Percentiles rank a stretch among this genome's conserved stretches.
Conservation (phyloP, 1,139 yeast genomes). For the Geotrichum histeridarum region DNA sequence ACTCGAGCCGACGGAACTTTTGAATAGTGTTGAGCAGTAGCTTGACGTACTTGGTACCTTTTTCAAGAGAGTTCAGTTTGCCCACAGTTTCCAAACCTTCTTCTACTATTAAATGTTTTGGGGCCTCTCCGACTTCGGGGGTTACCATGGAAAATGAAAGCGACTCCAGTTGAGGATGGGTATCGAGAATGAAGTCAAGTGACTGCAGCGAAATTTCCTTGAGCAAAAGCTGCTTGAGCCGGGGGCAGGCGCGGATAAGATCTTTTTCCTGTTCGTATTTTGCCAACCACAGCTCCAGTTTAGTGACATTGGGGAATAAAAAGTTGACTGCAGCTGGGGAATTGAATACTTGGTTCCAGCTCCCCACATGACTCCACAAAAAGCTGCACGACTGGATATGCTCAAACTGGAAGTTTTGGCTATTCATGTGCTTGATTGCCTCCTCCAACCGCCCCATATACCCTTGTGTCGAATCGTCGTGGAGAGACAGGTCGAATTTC, state of each 20-base stretch:
- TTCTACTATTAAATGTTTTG: no score
- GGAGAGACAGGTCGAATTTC: slow-evolving; percentile 9
- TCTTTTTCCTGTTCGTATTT: slow-evolving; percentile 8
- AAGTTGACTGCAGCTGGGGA: slow-evolving; percentile 5
- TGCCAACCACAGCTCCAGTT: slow-evolving; percentile 12
- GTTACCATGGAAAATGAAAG: slow-evolving; percentile 13
- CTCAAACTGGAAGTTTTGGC: not conserved
- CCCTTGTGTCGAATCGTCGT: slow-evolving; percentile 3
- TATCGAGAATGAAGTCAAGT: not conserved
- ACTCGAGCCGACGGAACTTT: slow-evolving; percentile 1
- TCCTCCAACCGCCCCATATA: slow-evolving; percentile 1
- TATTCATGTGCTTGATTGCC: not conserved
- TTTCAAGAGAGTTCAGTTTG: not conserved
- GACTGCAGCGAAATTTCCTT: slow-evolving; percentile 8
- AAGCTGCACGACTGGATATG: slow-evolving; percentile 10
- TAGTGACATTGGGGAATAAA: slow-evolving; percentile 6
- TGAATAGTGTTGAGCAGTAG: slow-evolving; percentile 1
- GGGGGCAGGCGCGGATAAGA: slow-evolving; percentile 8
- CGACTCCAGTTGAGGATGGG: slow-evolving; percentile 4
- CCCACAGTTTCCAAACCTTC: no score
- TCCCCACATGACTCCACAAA: slow-evolving; percentile 11
- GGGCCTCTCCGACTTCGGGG: not conserved
- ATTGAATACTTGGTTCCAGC: slow-evolving; percentile 10
- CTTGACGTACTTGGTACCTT: slow-evolving; percentile 1
- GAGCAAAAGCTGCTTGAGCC: not conserved